Evolutionary conservation across 1,139 yeast genomes (phyloP), one percentile per base, ranked within the genome.

Genomic region (Chernovozyma aurita): DNA sequence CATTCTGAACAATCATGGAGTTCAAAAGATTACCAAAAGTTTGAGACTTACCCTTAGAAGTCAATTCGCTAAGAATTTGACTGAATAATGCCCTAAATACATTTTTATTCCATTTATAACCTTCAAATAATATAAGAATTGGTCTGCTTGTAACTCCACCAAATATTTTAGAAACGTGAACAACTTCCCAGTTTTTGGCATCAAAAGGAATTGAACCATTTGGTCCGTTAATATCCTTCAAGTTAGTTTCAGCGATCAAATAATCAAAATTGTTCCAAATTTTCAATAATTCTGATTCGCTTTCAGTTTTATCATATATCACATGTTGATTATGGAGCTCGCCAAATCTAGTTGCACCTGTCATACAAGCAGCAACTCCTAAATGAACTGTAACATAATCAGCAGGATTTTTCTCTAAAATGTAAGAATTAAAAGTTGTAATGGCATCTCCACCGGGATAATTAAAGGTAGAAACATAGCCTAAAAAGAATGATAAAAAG

Each of bases 381-480:
- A 87, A 61, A 54, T 88, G 95, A 4, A 87, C 77, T 0, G 65
- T 48, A 4, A 63, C 53, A 13, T 33, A 30, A 6, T 48, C 35
- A 3, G 36, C 24, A 11, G 36, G 32, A 27, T 44, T 35, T 24
- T 45, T 37, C 4, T 48, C 40, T 7, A 61, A 33, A 11, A 81
- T 48, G 34, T 64, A 59, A 5, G 63, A 46, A 49, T 86, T 85
- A 41, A 84, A 70, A 28, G 53, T 55, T 12, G 55, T 42, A 26
- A 88, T 59, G 0, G 96, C 95, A 4, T 63, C 70, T 0, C 96
- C 97, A 7, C 97, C 97, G 2, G 97, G 95, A 52, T 90, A 90
- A 57, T 90, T 90, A 59, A 65, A 67, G 34, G 85, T 72, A 1
- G 96, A 87, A 3, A 79, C 65, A 38, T 69, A 71, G 0, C 81